phyloP scores from a whole-genome alignment of 306 rosid species.

The Gastrolobium villosum region DNA sequence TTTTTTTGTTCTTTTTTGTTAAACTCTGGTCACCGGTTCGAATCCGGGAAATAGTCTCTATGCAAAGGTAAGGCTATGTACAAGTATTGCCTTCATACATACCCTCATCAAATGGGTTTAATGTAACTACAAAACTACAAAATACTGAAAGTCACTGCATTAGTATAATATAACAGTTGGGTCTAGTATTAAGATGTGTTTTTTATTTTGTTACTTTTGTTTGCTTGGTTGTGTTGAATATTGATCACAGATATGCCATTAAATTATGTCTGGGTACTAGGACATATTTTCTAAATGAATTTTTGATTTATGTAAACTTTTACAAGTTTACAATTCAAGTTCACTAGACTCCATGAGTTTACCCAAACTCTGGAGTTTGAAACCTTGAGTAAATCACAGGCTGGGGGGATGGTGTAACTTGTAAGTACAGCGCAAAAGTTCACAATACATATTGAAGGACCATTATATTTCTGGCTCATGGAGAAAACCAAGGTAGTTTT shows the following conservation, averaged over 20 bases:
- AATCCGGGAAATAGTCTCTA: too few relatives aligned
- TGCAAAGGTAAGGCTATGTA: too few relatives aligned
- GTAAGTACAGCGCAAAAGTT: constrained; percentile 1
- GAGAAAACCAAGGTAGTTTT: neutral
- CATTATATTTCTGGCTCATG: neutral
- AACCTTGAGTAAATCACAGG: constrained; percentile 17
- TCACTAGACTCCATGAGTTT: neutral
- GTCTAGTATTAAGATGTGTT: neutral
- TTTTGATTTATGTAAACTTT: constrained; percentile 7
- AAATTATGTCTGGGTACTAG: neutral
- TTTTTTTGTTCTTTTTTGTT: neutral
- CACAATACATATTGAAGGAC: constrained; percentile 12
- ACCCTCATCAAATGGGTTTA: too few relatives aligned
- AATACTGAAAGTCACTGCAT: neutral
- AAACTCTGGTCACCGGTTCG: too few relatives aligned
- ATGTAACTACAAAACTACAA: neutral
- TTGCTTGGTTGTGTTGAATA: constrained; percentile 23
- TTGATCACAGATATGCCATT: constrained; percentile 16
- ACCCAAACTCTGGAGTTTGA: constrained; percentile 2
- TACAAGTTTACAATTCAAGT: neutral
- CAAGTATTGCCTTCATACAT: too few relatives aligned
- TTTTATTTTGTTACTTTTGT: constrained; percentile 26
- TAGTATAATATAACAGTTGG: constrained; percentile 12
- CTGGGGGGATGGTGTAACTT: constrained; percentile 42
- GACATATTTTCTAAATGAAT: constrained; percentile 4